Conservation (phyloP, 176 grass and related monocot genomes). For the Secale cereale region DNA sequence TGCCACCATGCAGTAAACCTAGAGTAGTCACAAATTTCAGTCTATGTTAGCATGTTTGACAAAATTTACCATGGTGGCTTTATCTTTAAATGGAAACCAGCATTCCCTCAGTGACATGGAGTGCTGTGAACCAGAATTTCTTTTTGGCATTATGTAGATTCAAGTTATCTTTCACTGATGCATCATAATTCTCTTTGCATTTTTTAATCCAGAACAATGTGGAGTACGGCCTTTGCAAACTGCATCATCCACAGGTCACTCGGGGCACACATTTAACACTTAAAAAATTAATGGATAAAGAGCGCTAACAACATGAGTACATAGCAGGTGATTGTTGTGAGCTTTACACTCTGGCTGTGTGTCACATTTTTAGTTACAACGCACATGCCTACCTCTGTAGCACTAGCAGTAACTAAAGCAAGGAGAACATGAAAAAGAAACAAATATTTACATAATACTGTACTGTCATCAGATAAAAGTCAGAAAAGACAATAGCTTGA, state of each 20-base stretch:
- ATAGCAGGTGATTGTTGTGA: neutral
- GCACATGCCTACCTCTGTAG: neutral
- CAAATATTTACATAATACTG: conserved; percentile 5
- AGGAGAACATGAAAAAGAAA: neutral
- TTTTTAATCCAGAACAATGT: conserved; percentile 3
- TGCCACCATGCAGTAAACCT: conserved; percentile 99
- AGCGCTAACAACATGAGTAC: neutral
- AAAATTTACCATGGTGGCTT: conserved; percentile 4
- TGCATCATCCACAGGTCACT: neutral
- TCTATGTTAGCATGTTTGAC: conserved; percentile 30
- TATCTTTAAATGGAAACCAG: neutral
- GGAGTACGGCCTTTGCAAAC: neutral
- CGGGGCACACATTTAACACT: neutral
- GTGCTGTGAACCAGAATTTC: neutral
- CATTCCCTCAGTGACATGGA: neutral
- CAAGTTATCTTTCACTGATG: neutral
- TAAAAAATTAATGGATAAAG: neutral
- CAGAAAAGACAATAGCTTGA: conserved; percentile 1
- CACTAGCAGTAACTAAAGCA: neutral
- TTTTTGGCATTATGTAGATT: neutral
- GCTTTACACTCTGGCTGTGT: neutral
- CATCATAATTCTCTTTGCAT: neutral
- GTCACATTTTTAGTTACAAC: neutral
- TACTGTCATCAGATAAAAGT: neutral
- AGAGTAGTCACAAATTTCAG: conserved; percentile 28